Conservation (phyloP, 2,329 filamentous ascomycete species). For the Reticulascus tulasneorum region DNA sequence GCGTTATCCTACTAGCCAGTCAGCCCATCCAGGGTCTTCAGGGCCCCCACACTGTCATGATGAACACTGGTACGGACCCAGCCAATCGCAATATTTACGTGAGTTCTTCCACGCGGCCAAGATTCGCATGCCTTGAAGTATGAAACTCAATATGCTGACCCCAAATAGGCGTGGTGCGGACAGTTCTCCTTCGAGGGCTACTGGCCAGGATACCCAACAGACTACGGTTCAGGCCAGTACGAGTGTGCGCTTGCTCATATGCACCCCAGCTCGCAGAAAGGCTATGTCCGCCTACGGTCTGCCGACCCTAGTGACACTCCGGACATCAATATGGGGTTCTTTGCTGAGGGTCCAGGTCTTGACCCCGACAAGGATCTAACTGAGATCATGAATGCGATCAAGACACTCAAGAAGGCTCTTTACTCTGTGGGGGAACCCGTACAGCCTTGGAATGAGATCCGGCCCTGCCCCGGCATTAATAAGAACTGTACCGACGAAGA, state of each 20-base stretch:
- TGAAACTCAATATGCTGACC: no score
- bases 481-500: slow-evolving; percentile 23
- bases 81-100: no score
- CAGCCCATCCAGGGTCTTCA: no score
- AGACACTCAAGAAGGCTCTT: slow-evolving; percentile 28
- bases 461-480: slow-evolving; percentile 15
- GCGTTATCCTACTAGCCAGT: slow-evolving; percentile 13
- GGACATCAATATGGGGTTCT: slow-evolving; percentile 59
- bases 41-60: no score
- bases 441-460: neutral
- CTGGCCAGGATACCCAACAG: no score
- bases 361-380: slow-evolving; percentile 45
- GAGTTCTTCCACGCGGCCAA: no score
- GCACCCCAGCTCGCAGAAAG: slow-evolving; percentile 58
- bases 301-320: slow-evolving; percentile 62
- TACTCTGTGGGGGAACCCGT: neutral
- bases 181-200: slow-evolving; percentile 35
- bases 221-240: no score
- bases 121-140: no score
- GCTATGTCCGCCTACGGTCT: slow-evolving; percentile 57
- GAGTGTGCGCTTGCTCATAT: no score
- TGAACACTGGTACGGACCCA: no score
- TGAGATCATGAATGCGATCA: slow-evolving; percentile 52
- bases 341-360: slow-evolving; percentile 48
- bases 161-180: no score